Evolutionary conservation across 2,329 filamentous ascomycete genomes (phyloP).

Genomic region (Orbilia blumenaviensis): DNA sequence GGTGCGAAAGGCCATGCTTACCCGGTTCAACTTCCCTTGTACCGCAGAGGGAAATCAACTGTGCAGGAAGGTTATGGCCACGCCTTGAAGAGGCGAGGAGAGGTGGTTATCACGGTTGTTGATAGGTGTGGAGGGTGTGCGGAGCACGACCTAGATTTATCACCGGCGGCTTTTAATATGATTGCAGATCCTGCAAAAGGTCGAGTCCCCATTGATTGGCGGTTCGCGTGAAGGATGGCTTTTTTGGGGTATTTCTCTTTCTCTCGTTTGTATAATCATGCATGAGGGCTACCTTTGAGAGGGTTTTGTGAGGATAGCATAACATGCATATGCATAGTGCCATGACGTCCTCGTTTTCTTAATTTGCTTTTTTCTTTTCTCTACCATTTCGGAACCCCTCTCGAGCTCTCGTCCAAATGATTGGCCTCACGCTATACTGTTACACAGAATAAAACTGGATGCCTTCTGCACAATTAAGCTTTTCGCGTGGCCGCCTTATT

Average conservation of each 20-base stretch:
- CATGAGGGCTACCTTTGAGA: neutral
- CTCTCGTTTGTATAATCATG: constrained; percentile 2
- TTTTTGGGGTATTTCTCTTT: constrained; percentile 1
- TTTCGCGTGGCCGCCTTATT: neutral
- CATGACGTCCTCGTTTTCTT: neutral
- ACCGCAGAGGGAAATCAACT: neutral
- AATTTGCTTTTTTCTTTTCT: neutral
- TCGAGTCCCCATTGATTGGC: constrained; percentile 56
- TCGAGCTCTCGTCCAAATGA: neutral
- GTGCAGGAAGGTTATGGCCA: neutral
- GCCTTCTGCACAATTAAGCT: neutral
- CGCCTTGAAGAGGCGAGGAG: constrained; percentile 31
- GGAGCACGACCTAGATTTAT: constrained; percentile 57
- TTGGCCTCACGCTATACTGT: neutral
- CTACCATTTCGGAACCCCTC: neutral
- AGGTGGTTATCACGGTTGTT: constrained; percentile 56
- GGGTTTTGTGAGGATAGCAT: neutral
- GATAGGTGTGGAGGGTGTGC: constrained; percentile 57
- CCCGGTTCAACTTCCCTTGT: neutral
- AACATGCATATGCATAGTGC: neutral
- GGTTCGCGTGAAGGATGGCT: constrained; percentile 42
- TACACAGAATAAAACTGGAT: neutral
- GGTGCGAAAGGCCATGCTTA: neutral
- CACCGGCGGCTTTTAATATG: constrained; percentile 56
- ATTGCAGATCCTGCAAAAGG: constrained; percentile 55